These are phyloP conservation scores for Cucumis sativus DNA, from an alignment of 306 rosid species.

Conservation along the genomic window DNA sequence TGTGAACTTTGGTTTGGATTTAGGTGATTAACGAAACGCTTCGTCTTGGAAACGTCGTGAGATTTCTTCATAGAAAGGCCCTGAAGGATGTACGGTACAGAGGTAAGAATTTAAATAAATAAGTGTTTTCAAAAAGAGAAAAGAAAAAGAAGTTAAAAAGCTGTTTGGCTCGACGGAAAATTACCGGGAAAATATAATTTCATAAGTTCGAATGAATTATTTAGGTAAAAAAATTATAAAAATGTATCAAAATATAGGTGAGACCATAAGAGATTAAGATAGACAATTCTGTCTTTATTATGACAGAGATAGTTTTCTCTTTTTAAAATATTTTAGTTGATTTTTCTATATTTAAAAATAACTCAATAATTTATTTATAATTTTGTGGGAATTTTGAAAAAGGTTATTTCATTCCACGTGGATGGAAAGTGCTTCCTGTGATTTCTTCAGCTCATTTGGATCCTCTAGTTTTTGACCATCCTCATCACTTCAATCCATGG, in stretches of 20 bases:
- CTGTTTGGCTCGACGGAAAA: not conserved
- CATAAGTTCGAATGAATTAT: not conserved
- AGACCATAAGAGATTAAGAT: no score
- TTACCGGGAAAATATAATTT: not conserved
- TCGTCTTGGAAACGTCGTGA: constrained; percentile 85
- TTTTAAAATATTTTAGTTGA: no score
- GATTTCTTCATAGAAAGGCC: constrained; percentile 94
- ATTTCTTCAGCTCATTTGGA: constrained; percentile 93
- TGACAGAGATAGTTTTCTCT: no score
- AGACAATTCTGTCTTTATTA: no score
- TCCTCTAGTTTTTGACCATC: constrained; percentile 83
- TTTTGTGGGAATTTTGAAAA: constrained; percentile 18
- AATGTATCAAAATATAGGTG: no score
- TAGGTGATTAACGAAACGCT: constrained; percentile 96
- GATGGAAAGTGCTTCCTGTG: constrained; percentile 99
- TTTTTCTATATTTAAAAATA: no score
- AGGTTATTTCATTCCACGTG: constrained; percentile 99
- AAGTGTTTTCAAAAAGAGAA: no score
- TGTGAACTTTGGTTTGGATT: not conserved
- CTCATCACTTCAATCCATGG: constrained; percentile 94
- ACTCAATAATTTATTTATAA: not conserved
- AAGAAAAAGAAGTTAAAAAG: not conserved
- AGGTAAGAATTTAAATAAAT: constrained; percentile 31
- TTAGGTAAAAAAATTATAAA: no score
- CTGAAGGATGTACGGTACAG: constrained; percentile 67